Conservation (phyloP, 805 yeast genomes). For the Komagataella pastoris region DNA sequence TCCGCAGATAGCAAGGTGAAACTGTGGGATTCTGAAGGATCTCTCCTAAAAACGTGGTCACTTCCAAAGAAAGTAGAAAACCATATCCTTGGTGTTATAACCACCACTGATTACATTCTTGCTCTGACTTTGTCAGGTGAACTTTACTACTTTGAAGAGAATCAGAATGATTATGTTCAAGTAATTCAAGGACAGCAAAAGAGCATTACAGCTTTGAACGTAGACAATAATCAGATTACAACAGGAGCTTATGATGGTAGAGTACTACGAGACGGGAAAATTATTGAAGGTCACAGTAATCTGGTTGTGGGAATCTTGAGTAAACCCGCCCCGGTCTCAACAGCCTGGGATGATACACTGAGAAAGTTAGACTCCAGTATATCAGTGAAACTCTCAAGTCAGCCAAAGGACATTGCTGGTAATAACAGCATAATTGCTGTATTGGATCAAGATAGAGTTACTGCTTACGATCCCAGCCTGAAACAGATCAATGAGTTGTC, state of each 20-base stretch:
- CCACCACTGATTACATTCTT: slow-evolving; percentile 42
- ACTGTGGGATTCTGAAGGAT: slow-evolving; percentile 42
- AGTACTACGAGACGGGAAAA: slow-evolving; percentile 27
- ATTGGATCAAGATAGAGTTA: slow-evolving; percentile 28
- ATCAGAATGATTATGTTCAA: slow-evolving; percentile 21
- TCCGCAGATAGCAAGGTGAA: slow-evolving; percentile 76
- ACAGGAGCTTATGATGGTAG: slow-evolving; percentile 83
- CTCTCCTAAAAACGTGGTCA: slow-evolving; percentile 35
- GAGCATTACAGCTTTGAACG: slow-evolving; percentile 50
- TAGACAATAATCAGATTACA: slow-evolving; percentile 12
- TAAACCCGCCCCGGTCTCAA: slow-evolving; percentile 25
- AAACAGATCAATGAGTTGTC: slow-evolving; percentile 16
- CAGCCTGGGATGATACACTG: slow-evolving; percentile 85
- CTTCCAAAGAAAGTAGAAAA: slow-evolving; percentile 33
- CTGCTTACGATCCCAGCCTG: slow-evolving; percentile 16
- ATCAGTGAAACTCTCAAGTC: slow-evolving; percentile 24
- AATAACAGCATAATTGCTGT: slow-evolving; percentile 24
- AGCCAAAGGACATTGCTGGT: slow-evolving; percentile 32
- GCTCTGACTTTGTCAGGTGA: slow-evolving; percentile 66
- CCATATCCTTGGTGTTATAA: slow-evolving; percentile 74
- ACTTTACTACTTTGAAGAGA: slow-evolving; percentile 41
- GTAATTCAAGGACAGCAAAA: slow-evolving; percentile 70
- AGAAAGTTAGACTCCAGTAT: slow-evolving; percentile 23
- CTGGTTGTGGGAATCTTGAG: slow-evolving; percentile 40
- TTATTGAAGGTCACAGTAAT: slow-evolving; percentile 43